phyloP scores from a whole-genome alignment of 768 basidiomycete genomes.

The Holtermannia corniformis region DNA sequence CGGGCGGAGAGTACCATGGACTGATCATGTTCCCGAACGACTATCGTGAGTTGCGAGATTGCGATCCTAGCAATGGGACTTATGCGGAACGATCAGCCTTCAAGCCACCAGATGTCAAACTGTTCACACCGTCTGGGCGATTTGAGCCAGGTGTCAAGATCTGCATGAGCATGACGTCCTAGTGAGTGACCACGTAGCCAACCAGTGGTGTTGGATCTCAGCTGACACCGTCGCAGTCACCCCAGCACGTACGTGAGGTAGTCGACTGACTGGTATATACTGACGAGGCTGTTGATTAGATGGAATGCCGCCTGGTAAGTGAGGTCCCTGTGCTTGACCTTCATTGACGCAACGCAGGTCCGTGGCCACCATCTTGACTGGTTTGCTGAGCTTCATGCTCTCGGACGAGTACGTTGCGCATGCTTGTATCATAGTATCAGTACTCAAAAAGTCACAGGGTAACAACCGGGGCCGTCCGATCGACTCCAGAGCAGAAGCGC shows the following conservation, averaged over 20 bases:
- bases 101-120: conserved; percentile 95
- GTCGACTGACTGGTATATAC: neutral
- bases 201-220: conserved; percentile 1
- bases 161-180: conserved; percentile 77
- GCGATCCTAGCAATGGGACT: conserved; percentile 1
- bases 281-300: conserved; percentile 8
- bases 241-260: conserved; percentile 27
- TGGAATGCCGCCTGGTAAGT: conserved; percentile 36
- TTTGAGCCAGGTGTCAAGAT: conserved; percentile 54
- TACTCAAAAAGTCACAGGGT: conserved; percentile 34
- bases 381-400: conserved; percentile 47
- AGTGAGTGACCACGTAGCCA: conserved; percentile 17
- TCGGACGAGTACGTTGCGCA: conserved; percentile 22
- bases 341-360: conserved; percentile 13
- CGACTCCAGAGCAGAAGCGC: conserved; percentile 68
- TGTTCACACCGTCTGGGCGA: conserved; percentile 45
- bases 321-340: neutral
- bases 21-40: conserved; percentile 84
- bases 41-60: conserved; percentile 49
- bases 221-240: conserved; percentile 16
- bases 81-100: too few relatives aligned
- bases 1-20: conserved; percentile 89
- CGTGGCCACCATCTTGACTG: conserved; percentile 64
- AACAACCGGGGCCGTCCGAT: conserved; percentile 85
- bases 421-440: neutral